Evolutionary conservation across 495 filamentous ascomycete species (phyloP), one percentile per base, ranked within the genome.

Genomic region (Aspergillus asperescens): DNA sequence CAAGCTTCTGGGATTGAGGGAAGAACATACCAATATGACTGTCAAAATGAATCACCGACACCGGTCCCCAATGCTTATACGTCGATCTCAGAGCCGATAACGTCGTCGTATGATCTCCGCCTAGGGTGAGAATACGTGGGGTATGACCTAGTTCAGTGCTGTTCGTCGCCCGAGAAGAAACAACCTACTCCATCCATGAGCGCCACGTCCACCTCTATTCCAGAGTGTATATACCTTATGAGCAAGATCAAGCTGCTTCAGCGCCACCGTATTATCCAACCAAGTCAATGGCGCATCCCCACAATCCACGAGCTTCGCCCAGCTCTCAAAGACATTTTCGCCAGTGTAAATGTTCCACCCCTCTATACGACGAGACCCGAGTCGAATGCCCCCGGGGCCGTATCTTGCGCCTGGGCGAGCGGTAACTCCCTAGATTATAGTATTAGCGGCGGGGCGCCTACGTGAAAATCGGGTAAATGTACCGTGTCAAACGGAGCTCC

Each of bases 31-130:
- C 60, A 42, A 79, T 51, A 65, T 79, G 76, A 38, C 66, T 70
- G 58, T 80, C 77, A 60, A 80, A 78, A 61, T 80, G 77, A 25
- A 80, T 75, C 4, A 80, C 77, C 43, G 72, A 75, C 9, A 80
- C 68, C 18, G 66, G 52, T 0, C 76, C 77, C 65, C 69, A 79
- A 0, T 66, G 54, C 10, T 74, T 46, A 48, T 69, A 59, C 7
- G 71, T 70, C 9, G 72, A 76, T 35, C 77, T 54, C 56, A 78
- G 54, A 1, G 75, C 73, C 1, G 77, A 67, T 9, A 79, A 56
- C 0, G 77, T 77, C 1, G 75, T 78, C 7, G 76, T 77, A 59
- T 80, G 77, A 54, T 80, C 77, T 15, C 77, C 77, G 6, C 77
- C 77, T 0, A 79, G 58, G 1, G 70, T 72, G 38, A 79, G 65